Percentiles rank a stretch among this genome's conserved stretches.
Conservation (phyloP, 2,329 filamentous ascomycete genomes). For the Thermothelomyces thermophilus region DNA sequence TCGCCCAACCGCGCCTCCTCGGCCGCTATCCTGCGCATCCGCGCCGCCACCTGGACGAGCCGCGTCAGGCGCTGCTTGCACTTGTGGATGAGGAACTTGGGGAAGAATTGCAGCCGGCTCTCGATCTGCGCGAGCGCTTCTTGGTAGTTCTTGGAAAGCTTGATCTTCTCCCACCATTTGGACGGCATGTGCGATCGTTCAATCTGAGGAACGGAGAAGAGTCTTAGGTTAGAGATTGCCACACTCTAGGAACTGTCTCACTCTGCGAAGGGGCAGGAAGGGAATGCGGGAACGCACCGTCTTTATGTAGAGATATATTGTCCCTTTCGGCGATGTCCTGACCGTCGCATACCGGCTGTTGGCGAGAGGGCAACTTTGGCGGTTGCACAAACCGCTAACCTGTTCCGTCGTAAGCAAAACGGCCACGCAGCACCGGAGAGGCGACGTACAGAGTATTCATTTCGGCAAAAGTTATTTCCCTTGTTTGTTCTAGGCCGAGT, state of each 20-base stretch:
- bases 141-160: slow-evolving; percentile 82
- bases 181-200: slow-evolving; percentile 82
- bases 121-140: slow-evolving; percentile 86
- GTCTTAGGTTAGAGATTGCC: no score
- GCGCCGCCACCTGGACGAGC: slow-evolving; percentile 83
- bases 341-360: slow-evolving; percentile 92
- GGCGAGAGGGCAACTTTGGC: slow-evolving; percentile 83
- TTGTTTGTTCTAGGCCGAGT: slow-evolving; percentile 49
- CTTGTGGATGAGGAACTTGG: slow-evolving; percentile 67
- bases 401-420: not conserved
- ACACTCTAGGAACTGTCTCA: no score
- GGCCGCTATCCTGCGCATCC: slow-evolving; percentile 70
- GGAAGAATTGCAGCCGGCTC: slow-evolving; percentile 82
- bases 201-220: no score
- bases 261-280: no score
- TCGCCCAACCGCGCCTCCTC: slow-evolving; percentile 89
- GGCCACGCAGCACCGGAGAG: not conserved
- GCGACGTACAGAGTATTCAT: slow-evolving; percentile 66
- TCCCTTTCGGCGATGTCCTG: slow-evolving; percentile 67
- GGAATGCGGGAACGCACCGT: slow-evolving; percentile 48
- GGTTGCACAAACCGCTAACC: slow-evolving; percentile 37
- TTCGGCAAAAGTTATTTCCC: slow-evolving; percentile 88
- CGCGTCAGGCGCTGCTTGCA: slow-evolving; percentile 90
- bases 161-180: slow-evolving; percentile 92
- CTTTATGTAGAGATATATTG: slow-evolving; percentile 95